phyloP scores from a whole-genome alignment of 164 flowering plant genomes.

The Houttuynia cordata region DNA sequence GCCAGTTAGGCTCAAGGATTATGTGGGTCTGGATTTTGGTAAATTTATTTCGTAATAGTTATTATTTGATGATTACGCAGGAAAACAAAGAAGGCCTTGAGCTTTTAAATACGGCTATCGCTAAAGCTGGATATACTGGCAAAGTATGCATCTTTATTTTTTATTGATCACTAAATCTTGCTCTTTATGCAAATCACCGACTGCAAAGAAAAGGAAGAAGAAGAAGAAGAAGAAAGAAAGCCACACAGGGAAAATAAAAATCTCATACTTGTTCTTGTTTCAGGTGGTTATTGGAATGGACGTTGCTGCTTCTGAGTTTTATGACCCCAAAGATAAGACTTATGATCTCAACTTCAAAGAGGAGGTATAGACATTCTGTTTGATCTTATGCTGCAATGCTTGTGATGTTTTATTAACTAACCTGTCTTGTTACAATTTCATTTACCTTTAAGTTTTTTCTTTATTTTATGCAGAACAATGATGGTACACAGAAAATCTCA shows the following conservation, averaged over 20 bases:
- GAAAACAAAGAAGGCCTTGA: constrained; percentile 44
- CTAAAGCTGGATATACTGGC: constrained; percentile 38
- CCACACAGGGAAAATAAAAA: no score
- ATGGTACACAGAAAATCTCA: constrained; percentile 31
- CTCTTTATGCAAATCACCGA: background rate
- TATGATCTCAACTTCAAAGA: constrained; percentile 26
- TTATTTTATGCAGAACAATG: constrained; percentile 24
- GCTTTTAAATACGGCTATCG: constrained; percentile 34
- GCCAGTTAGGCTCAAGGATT: no score
- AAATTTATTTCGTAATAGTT: no score
- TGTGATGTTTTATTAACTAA: no score
- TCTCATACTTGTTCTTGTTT: background rate
- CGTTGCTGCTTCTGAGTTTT: constrained; percentile 36
- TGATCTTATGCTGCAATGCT: no score
- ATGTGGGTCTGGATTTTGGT: no score
- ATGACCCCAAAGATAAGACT: constrained; percentile 22
- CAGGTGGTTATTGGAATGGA: constrained; percentile 37
- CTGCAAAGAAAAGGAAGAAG: background rate
- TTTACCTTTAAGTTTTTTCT: background rate
- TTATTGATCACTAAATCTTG: background rate
- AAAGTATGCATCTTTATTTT: constrained; percentile 14
- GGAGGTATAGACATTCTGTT: constrained; percentile 15
- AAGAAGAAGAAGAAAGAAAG: background rate
- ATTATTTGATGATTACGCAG: constrained; percentile 9
- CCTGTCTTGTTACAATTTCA: background rate